Base-by-base conservation (phyloP, 2,329 filamentous ascomycete genomes). In the Arthrobotrys conoides region DNA sequence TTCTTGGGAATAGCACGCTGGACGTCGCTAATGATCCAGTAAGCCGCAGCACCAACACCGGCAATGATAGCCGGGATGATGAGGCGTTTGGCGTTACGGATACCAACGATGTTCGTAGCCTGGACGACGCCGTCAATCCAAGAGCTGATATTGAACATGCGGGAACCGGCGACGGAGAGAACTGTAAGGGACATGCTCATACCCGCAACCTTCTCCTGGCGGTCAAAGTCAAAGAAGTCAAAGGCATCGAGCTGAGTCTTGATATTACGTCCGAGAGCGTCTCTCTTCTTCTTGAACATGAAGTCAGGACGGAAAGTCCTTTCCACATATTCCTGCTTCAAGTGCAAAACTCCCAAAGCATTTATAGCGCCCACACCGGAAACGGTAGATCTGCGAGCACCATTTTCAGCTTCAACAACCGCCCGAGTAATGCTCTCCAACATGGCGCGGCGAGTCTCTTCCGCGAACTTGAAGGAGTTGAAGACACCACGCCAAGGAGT, bases 151-250 rank as follows among this genome's bases (percentile, higher is more conserved):
- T 94, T 93, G 46, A 99, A 86, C 83, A 96, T 88, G 59, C 93
- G 89, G 61, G 92, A 90, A 71, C 95, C 93, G 3, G 98, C 87
- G 1, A 97, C 93, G 71, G 93, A 94, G 9, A 92, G 92, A 41
- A 97, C 89, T 0, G 96, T 99, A 83, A 99, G 88, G 5, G 95
- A 96, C 91, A 99, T 94, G 80, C 96, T 92, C 2, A 94, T 96
- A 46, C 95, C 93, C 5, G 95, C 94, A 71, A 96, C 88, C 87
- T 98, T 99, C 85, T 99, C 96, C 84, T 98, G 95, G 68, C 91
- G 89, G 83, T 97, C 93, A 86, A 97, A 88, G 84, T 99, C 96
- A 82, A 99, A 93, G 87, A 99, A 98, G 85, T 99, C 96, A 88
- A 88, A 92, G 0, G 97, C 82, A 83, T 99, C 94, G 3, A 96